phyloP scores from a whole-genome alignment of 257 asterid species.

The Penstemon davidsonii region DNA sequence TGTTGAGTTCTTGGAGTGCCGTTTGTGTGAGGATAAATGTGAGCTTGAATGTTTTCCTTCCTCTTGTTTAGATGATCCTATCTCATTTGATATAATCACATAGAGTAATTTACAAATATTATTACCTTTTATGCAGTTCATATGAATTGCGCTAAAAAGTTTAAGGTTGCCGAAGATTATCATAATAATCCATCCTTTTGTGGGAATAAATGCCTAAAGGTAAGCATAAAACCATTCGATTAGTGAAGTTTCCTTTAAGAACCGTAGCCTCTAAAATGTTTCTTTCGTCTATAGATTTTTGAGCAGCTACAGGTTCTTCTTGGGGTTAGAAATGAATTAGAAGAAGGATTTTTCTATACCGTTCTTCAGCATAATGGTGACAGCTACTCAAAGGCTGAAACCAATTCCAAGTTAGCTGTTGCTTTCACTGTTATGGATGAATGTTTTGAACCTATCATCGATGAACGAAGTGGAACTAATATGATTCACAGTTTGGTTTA shows the following conservation, averaged over 20 bases:
- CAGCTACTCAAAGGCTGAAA: too few relatives aligned
- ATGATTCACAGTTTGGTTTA: too few relatives aligned
- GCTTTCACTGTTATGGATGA: too few relatives aligned
- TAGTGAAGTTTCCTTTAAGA: too few relatives aligned
- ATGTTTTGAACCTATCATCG: too few relatives aligned
- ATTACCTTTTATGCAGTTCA: conserved; percentile 60
- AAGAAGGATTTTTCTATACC: too few relatives aligned
- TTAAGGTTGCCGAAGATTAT: conserved; percentile 34
- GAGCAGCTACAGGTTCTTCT: conserved; percentile 61
- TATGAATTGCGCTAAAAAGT: conserved; percentile 43
- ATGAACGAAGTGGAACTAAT: too few relatives aligned
- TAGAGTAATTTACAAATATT: conserved; percentile 3
- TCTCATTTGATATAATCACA: conserved; percentile 13
- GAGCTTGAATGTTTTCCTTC: conserved; percentile 23
- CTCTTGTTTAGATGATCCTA: not conserved
- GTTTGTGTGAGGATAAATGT: conserved; percentile 82
- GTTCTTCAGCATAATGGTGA: too few relatives aligned
- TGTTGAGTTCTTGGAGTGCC: conserved; percentile 50
- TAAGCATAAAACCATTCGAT: too few relatives aligned
- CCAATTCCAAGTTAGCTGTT: too few relatives aligned
- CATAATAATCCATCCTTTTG: too few relatives aligned
- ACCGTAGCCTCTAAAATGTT: not conserved
- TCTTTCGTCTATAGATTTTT: conserved; percentile 49
- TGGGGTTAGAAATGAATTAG: conserved; percentile 41
- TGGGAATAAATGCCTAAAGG: too few relatives aligned